These are phyloP conservation scores for Gossypioides kirkii DNA, from an alignment of 345 rosid species.

Conservation along the genomic window DNA sequence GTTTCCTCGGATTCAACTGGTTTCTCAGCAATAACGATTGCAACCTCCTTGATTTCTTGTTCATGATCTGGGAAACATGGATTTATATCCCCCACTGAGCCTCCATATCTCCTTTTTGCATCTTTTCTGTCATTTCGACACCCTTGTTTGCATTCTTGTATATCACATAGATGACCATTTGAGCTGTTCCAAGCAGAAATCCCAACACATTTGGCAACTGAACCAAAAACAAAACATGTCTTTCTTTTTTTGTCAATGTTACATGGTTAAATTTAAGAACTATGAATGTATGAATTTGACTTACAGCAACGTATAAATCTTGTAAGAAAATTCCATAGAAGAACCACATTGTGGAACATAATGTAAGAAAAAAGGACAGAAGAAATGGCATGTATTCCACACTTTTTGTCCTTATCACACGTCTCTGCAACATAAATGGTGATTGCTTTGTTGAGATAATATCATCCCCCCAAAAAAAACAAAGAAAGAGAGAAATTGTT, in stretches of 20 bases:
- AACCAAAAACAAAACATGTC: neutral
- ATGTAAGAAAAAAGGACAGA: conserved; percentile 61
- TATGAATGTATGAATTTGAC: conserved; percentile 4
- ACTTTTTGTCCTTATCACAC: conserved; percentile 70
- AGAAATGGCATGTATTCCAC: conserved; percentile 87
- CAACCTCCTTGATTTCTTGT: neutral
- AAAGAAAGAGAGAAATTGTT: neutral
- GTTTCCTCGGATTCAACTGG: neutral
- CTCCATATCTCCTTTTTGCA: neutral
- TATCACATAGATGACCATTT: conserved; percentile 63
- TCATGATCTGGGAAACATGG: neutral
- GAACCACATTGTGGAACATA: conserved; percentile 84
- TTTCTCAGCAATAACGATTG: neutral
- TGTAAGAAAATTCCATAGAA: conserved; percentile 64
- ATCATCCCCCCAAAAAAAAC: too few relatives aligned
- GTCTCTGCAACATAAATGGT: conserved; percentile 39
- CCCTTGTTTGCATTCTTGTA: conserved; percentile 37
- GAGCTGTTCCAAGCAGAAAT: conserved; percentile 52
- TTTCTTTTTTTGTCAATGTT: neutral
- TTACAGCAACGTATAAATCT: conserved; percentile 73
- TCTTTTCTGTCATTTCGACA: conserved; percentile 11
- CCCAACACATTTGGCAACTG: conserved; percentile 56
- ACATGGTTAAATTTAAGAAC: neutral
- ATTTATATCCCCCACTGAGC: neutral
- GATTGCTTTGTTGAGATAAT: neutral